A percentile compares a stretch with the other conserved stretches of the same genome.
Evolutionary conservation across 768 basidiomycete genomes (phyloP).

Genomic region (Phaeotremella skinneri): DNA sequence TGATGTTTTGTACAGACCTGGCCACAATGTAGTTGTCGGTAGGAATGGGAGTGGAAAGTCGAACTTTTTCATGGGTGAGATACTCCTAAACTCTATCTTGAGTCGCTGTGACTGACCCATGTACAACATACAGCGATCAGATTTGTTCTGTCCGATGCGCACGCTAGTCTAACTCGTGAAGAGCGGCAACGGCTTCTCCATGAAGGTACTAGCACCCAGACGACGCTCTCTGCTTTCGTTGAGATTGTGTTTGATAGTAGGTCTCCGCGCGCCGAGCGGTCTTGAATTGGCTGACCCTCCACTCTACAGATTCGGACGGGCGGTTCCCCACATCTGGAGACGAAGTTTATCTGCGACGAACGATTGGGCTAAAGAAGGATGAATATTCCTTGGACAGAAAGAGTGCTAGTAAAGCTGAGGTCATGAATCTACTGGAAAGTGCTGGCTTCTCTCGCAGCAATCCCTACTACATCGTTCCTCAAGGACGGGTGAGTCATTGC

Average conservation of each 20-base stretch:
- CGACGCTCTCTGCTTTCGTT: slow-evolving; percentile 90
- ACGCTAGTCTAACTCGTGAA: slow-evolving; percentile 89
- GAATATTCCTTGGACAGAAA: slow-evolving; percentile 97
- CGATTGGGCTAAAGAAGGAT: slow-evolving; percentile 97
- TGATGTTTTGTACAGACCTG: slow-evolving; percentile 55
- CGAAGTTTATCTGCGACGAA: slow-evolving; percentile 82
- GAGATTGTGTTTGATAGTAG: slow-evolving; percentile 90
- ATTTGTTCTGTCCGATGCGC: slow-evolving; percentile 95
- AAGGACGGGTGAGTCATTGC: slow-evolving; percentile 72
- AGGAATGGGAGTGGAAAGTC: slow-evolving; percentile 97
- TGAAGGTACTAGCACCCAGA: slow-evolving; percentile 82
- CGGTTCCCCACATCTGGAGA: slow-evolving; percentile 89
- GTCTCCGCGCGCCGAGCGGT: slow-evolving; percentile 6
- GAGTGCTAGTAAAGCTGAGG: slow-evolving; percentile 90
- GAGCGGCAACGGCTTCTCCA: slow-evolving; percentile 91
- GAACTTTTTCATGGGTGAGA: slow-evolving; percentile 92
- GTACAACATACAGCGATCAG: slow-evolving; percentile 69
- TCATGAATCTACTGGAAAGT: slow-evolving; percentile 93
- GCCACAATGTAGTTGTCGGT: slow-evolving; percentile 94
- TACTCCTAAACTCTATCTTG: neutral
- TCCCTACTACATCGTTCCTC: slow-evolving; percentile 98
- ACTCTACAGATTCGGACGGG: slow-evolving; percentile 64
- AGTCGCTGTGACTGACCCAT: neutral
- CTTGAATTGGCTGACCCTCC: neutral
- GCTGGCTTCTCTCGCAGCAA: slow-evolving; percentile 98